Percentiles rank a stretch among this genome's conserved stretches.
Evolutionary conservation across 805 yeast genomes (phyloP).

Genomic region (Candida parachauliodes): DNA sequence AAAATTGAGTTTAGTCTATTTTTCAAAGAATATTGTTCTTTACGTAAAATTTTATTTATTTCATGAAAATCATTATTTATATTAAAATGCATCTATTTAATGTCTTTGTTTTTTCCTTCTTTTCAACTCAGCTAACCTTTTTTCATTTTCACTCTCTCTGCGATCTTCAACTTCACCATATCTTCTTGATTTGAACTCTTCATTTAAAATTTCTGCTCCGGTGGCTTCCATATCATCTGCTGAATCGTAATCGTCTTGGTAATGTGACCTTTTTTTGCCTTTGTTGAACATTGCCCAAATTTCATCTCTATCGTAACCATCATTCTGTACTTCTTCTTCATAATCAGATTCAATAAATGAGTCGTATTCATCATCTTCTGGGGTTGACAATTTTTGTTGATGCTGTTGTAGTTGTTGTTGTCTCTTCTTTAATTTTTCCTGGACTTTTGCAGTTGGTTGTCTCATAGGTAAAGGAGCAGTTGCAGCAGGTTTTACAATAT

Average conservation of each 20-base stretch:
- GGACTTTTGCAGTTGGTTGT: constrained; percentile 54
- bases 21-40: constrained; percentile 47
- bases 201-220: constrained; percentile 82
- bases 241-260: constrained; percentile 41
- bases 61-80: constrained; percentile 14
- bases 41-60: constrained; percentile 44
- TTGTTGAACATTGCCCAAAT: constrained; percentile 83
- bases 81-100: constrained; percentile 7
- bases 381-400: too few species aligned
- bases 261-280: constrained; percentile 51
- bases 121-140: constrained; percentile 29
- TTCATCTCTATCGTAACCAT: constrained; percentile 69
- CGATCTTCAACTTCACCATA: constrained; percentile 75
- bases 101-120: constrained; percentile 10
- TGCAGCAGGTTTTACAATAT: neutral
- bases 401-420: constrained; percentile 9
- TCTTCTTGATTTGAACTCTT: constrained; percentile 66
- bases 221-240: constrained; percentile 90
- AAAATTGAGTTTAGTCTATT: constrained; percentile 72
- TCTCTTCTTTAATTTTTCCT: constrained; percentile 39
- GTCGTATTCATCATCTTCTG: constrained; percentile 3
- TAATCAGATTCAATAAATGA: constrained; percentile 12
- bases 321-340: constrained; percentile 17
- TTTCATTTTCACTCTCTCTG: constrained; percentile 62
- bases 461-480: constrained; percentile 42